These are phyloP conservation scores for Vigna radiata DNA, from an alignment of 306 rosid genomes.

Conservation along the genomic window DNA sequence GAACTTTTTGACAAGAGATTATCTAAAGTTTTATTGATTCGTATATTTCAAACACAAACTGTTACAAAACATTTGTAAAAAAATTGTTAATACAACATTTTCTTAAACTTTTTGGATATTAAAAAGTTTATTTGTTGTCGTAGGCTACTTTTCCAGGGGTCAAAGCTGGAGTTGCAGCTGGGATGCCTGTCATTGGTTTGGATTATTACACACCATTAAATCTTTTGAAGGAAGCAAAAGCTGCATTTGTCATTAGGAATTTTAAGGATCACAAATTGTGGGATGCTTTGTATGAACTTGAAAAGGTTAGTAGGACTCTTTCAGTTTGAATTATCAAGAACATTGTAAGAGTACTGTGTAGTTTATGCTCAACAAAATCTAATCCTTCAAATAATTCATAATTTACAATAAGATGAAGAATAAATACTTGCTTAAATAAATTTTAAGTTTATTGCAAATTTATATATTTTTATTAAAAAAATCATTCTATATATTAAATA, in stretches of 20 bases:
- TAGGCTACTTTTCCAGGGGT: constrained; percentile 93
- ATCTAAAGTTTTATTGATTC: too few relatives aligned
- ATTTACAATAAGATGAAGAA: too few relatives aligned
- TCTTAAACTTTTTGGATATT: too few relatives aligned
- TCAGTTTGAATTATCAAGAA: constrained; percentile 44
- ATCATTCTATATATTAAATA: too few relatives aligned
- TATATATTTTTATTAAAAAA: too few relatives aligned
- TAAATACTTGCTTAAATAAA: too few relatives aligned
- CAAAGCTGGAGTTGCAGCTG: constrained; percentile 93
- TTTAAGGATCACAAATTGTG: constrained; percentile 81
- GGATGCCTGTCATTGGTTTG: constrained; percentile 88
- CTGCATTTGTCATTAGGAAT: constrained; percentile 73
- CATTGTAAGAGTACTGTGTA: not conserved
- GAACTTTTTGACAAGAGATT: too few relatives aligned
- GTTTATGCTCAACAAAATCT: not conserved
- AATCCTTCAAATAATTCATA: not conserved
- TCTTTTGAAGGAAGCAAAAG: constrained; percentile 75
- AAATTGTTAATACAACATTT: too few relatives aligned
- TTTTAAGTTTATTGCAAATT: not conserved
- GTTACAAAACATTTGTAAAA: too few relatives aligned
- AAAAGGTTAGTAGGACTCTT: constrained; percentile 55
- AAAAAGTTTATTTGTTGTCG: not conserved
- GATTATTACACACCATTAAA: constrained; percentile 77
- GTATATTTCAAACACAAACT: too few relatives aligned
- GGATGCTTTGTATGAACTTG: constrained; percentile 91